phyloP scores from a whole-genome alignment of 139 green algal species.

The Haematococcus lacustris region DNA sequence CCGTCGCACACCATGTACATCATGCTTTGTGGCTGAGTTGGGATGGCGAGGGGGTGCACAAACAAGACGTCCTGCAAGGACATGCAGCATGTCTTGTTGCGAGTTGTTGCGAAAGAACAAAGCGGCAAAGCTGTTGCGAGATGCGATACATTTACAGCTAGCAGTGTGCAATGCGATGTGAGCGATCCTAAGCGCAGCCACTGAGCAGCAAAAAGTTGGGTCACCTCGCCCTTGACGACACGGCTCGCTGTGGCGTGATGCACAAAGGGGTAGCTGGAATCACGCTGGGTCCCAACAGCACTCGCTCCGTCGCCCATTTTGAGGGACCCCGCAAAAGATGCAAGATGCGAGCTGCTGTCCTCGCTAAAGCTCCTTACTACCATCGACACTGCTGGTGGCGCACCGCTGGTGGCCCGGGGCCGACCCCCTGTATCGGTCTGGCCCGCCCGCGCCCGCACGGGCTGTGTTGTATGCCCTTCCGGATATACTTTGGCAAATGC shows the following conservation, averaged over 20 bases:
- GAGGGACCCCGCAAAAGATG: too few relatives aligned
- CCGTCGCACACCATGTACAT: slow-evolving; percentile 26
- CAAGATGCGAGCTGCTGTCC: too few relatives aligned
- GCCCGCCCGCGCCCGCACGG: too few relatives aligned
- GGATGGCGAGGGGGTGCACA: slow-evolving; percentile 25
- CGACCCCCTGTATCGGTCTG: too few relatives aligned
- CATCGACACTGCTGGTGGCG: too few relatives aligned
- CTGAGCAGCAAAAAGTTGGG: background rate
- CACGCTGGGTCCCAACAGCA: too few relatives aligned
- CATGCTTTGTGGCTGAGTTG: slow-evolving; percentile 6
- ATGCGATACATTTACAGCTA: background rate
- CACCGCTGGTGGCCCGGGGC: too few relatives aligned
- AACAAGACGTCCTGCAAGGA: slow-evolving; percentile 23
- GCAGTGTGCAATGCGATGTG: background rate
- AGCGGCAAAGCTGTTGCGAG: background rate
- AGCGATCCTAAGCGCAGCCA: background rate
- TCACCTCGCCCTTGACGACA: slow-evolving; percentile 39
- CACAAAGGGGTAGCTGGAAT: background rate
- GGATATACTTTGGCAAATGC: too few relatives aligned
- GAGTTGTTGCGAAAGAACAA: background rate
- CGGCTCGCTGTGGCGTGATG: slow-evolving; percentile 26
- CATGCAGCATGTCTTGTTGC: background rate
- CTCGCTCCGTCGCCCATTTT: too few relatives aligned
- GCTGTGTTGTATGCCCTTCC: too few relatives aligned
- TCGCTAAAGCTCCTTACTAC: too few relatives aligned